Base-by-base conservation (phyloP, 2,329 filamentous ascomycete species). In the Colletotrichum sidae region DNA sequence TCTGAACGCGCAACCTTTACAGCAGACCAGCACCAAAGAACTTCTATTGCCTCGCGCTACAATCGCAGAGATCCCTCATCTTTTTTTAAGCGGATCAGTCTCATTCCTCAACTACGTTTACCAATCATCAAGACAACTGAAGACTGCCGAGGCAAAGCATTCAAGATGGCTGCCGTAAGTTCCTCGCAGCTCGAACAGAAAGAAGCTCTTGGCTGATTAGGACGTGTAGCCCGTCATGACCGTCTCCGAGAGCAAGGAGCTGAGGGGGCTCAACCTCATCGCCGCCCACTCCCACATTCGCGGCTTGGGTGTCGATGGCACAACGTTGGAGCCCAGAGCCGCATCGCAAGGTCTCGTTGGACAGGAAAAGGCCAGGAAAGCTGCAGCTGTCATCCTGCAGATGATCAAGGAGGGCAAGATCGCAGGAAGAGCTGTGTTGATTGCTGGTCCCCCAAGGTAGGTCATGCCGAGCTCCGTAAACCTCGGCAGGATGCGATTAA, bases 341-440 rank as follows among this genome's bases (percentile, higher is more conserved):
- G 86, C 91, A 52, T 97, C 95, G 12, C 96, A 99, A 78, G 96
- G 96, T 41, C 88, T 99, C 6, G 95, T 99, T 8, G 96, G 96
- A 50, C 96, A 99, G 81, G 91, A 96, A 75, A 97, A 97, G 84
- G 96, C 96, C 61, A 90, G 96, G 67, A 98, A 97, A 80, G 96
- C 96, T 9, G 96, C 96, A 3, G 96, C 95, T 1, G 92, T 99
- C 53, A 97, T 99, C 73, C 83, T 99, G 67, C 94, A 97, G 83
- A 99, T 99, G 96, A 96, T 97, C 73, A 97, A 97, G 82, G 94
- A 97, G 76, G 95, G 95, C 75, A 98, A 97, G 84, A 98, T 99
- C 81, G 96, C 96, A 65, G 96, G 96, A 57, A 90, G 95, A 74
- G 96, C 96, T 39, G 92, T 97, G 38, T 84, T 99, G 72, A 97